Evolutionary conservation across 331 rosid genomes (phyloP), one percentile per base, ranked within the genome.

Genomic region (Acacia concinna): DNA sequence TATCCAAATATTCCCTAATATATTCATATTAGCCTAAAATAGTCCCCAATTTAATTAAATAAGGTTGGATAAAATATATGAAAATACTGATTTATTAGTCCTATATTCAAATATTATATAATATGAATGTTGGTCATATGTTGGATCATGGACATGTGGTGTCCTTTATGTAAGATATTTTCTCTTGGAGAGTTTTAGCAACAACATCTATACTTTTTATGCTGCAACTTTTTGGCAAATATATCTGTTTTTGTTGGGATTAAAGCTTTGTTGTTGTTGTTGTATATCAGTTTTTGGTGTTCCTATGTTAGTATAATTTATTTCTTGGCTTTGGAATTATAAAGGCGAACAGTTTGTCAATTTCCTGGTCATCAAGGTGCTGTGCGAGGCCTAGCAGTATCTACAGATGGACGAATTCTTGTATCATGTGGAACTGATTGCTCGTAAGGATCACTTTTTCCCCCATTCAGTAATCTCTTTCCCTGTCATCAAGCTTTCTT

Each of bases 361-460:
- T 96, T 96, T 90, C 94, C 93, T 83, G 99, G 99, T 57, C 99
- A 93, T 81, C 93, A 69, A 89, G 96, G 98, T 83, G 94, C 98
- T 30, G 97, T 91, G n/a, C 88, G 87, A 81, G 98, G 99, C 78
- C 67, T 93, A 69, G 85, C 97, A 14, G 90, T 65, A 68, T 90
- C 96, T 73, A 86, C 94, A 12, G 96, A 96, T 90, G 99, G 98
- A 46, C 83, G 40, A 38, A 74, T 88, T 78, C 91, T 96, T 72
- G 89, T 96, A 66, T 93, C 99, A 67, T 96, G 99, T 81, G 98
- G 98, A 78, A 88, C 94, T 57, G 98, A 96, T 90, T 84, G 88
- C 93, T 85, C 81, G 98, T 96, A 89, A 90, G 90, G 25, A 78
- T 56, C 80, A 78, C 30, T 21, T 54, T 76, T 30, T 54, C 59